Evolutionary conservation across 495 filamentous ascomycete species (phyloP).

Genomic region (Xylaria grammica): DNA sequence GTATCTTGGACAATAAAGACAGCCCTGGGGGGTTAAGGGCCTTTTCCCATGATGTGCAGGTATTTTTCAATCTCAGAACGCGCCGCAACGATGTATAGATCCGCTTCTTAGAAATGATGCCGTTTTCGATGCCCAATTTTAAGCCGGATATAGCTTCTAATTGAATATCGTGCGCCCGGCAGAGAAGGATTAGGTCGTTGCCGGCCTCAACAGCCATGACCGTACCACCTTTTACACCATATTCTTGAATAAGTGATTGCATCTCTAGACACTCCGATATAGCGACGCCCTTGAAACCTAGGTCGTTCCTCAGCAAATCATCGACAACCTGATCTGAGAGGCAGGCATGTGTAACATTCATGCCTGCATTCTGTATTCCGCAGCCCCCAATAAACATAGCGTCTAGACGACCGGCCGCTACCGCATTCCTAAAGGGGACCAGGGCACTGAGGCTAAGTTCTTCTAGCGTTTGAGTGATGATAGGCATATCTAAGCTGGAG

Average conservation of each 20-base stretch:
- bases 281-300: constrained; percentile 88
- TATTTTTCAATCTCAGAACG: constrained; percentile 75
- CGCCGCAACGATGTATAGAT: constrained; percentile 75
- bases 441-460: constrained; percentile 83
- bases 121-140: constrained; percentile 84
- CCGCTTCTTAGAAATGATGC: constrained; percentile 75
- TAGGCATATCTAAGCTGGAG: constrained; percentile 83
- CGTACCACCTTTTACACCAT: constrained; percentile 88
- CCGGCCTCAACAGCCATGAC: constrained; percentile 95
- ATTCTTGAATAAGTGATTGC: constrained; percentile 89
- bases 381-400: constrained; percentile 93
- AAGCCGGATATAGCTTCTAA: constrained; percentile 85
- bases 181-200: constrained; percentile 84
- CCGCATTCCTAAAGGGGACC: constrained; percentile 86
- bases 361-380: constrained; percentile 81
- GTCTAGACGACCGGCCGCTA: constrained; percentile 75
- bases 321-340: constrained; percentile 90
- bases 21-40: constrained; percentile 81
- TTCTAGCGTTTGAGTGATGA: constrained; percentile 89
- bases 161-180: constrained; percentile 82
- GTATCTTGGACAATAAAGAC: constrained; percentile 72
- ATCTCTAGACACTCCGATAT: constrained; percentile 95
- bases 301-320: constrained; percentile 77
- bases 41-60: constrained; percentile 82
- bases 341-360: constrained; percentile 92